Evolutionary conservation across 495 filamentous ascomycete species (phyloP).

Genomic region (Penicillium simplicissimum): DNA sequence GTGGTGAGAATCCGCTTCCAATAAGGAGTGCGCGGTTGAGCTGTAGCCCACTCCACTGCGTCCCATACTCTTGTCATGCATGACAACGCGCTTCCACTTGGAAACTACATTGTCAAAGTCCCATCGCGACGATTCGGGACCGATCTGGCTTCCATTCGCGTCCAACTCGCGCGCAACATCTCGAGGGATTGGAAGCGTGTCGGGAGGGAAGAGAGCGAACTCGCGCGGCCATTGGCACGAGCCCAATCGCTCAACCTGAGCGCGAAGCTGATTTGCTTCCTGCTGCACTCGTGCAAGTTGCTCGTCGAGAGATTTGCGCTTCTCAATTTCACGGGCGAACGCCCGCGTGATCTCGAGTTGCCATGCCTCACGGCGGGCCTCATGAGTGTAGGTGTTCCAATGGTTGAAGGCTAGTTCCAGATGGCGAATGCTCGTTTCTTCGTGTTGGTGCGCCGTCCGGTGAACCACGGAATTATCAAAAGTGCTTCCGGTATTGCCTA

Average conservation of each 20-base stretch:
- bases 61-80: conserved; percentile 51
- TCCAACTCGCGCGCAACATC: conserved; percentile 47
- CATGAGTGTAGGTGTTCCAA: conserved; percentile 62
- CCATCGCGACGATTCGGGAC: conserved; percentile 45
- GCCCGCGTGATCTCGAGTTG: conserved; percentile 74
- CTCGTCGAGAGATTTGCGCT: conserved; percentile 60
- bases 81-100: conserved; percentile 59
- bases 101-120: conserved; percentile 57
- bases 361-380: conserved; percentile 67
- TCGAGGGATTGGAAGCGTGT: conserved; percentile 58
- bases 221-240: conserved; percentile 70
- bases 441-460: conserved; percentile 54
- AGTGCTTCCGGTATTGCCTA: conserved; percentile 27
- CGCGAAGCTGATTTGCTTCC: conserved; percentile 70
- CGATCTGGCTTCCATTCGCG: conserved; percentile 37
- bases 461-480: conserved; percentile 44
- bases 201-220: conserved; percentile 64
- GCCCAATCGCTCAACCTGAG: conserved; percentile 67
- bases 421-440: conserved; percentile 63
- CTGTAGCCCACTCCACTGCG: conserved; percentile 38
- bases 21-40: conserved; percentile 12
- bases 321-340: conserved; percentile 65
- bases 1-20: conserved; percentile 21
- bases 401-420: conserved; percentile 67
- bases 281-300: conserved; percentile 63